phyloP scores from a whole-genome alignment of 2,329 filamentous ascomycete species.

The Ascocoryne sarcoides region DNA sequence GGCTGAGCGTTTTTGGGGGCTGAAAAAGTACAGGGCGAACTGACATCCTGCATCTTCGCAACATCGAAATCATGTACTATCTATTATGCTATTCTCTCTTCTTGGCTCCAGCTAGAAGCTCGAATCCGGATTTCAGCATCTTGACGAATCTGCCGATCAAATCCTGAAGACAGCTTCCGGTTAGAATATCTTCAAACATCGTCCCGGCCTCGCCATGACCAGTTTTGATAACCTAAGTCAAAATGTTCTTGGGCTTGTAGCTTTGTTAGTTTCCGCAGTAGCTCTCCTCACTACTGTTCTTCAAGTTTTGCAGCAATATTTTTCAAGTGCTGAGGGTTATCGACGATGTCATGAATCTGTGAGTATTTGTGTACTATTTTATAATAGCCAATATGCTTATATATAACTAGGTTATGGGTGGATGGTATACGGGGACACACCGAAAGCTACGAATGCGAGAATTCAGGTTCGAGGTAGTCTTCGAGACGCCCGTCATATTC shows the following conservation, averaged over 20 bases:
- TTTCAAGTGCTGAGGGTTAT: slow-evolving; percentile 32
- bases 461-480: slow-evolving; percentile 32
- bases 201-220: slow-evolving; percentile 6
- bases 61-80: too few relatives aligned
- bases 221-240: slow-evolving; percentile 20
- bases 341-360: slow-evolving; percentile 28
- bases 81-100: too few relatives aligned
- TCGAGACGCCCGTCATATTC: slow-evolving; percentile 30
- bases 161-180: too few relatives aligned
- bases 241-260: slow-evolving; percentile 25
- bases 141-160: too few relatives aligned
- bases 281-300: slow-evolving; percentile 27
- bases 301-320: slow-evolving; percentile 31
- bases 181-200: too few relatives aligned
- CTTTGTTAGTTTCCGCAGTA: slow-evolving; percentile 30
- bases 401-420: slow-evolving; percentile 10
- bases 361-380: too few relatives aligned
- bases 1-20: too few relatives aligned
- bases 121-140: too few relatives aligned
- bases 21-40: too few relatives aligned
- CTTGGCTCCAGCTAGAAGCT: too few relatives aligned
- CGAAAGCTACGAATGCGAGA: slow-evolving; percentile 26
- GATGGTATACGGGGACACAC: slow-evolving; percentile 18
- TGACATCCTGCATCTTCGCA: too few relatives aligned
- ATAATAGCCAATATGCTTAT: slow-evolving; percentile 1